These are phyloP conservation scores for Microsporum canis DNA, from an alignment of 2,329 filamentous ascomycete genomes.

Conservation along the genomic window DNA sequence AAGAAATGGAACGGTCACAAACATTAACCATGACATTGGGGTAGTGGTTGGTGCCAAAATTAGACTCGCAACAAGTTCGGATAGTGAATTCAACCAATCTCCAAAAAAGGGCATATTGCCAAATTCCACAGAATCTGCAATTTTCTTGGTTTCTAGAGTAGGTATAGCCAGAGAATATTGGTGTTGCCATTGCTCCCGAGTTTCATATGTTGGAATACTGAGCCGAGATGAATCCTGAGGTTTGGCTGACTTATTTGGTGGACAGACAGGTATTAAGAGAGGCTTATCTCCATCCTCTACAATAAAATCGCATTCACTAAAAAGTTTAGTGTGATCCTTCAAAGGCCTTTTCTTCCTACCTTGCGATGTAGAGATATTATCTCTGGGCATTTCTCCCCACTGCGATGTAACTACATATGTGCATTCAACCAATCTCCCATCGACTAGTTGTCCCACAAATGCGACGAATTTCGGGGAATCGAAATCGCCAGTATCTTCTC, in stretches of 20 bases:
- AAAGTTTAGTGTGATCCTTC: not conserved
- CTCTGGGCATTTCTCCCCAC: not conserved
- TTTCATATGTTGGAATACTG: not conserved
- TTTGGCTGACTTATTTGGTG: not conserved
- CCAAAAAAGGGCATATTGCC: not conserved
- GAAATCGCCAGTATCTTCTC: not conserved
- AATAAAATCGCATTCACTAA: constrained; percentile 23
- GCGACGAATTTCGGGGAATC: not conserved
- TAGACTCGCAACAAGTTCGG: not conserved
- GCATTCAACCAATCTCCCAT: not conserved
- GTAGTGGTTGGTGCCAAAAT: not conserved
- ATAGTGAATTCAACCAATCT: not conserved
- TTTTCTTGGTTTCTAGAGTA: not conserved
- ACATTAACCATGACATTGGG: not conserved
- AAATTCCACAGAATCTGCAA: not conserved
- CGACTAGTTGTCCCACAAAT: constrained; percentile 6
- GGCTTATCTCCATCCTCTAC: constrained; percentile 29
- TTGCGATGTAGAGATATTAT: not conserved
- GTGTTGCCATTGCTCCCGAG: not conserved
- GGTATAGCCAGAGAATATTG: not conserved
- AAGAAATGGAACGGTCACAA: not conserved
- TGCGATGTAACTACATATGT: not conserved
- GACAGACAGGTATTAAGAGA: not conserved
- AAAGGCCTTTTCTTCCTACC: not conserved
- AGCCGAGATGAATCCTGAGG: not conserved